Conservation (phyloP, 257 asterid genomes). For the Rehmannia glutinosa region DNA sequence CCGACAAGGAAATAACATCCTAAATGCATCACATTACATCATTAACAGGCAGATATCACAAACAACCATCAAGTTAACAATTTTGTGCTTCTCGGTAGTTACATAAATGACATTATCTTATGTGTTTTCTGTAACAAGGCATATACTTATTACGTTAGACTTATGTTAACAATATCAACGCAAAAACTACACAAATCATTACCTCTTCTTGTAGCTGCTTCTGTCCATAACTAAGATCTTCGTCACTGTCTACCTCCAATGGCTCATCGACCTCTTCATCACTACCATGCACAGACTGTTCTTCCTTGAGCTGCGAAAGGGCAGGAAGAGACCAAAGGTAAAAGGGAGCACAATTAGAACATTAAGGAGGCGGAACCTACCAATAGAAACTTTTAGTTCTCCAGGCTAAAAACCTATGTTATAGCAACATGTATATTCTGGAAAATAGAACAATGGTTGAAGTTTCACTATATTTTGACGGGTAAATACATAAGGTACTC, state of each 20-base stretch:
- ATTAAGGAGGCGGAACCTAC: not conserved
- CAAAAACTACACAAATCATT: not conserved
- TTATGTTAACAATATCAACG: not conserved
- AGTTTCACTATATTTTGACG: not conserved
- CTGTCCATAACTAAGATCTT: conserved; percentile 66
- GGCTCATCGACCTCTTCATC: conserved; percentile 92
- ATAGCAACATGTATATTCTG: not conserved
- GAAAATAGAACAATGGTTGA: not conserved
- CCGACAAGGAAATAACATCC: not conserved
- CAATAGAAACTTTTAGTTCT: not conserved
- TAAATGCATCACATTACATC: not conserved
- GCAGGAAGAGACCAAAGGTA: conserved; percentile 3
- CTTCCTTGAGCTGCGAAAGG: conserved; percentile 76
- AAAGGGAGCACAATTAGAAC: conserved; percentile 2
- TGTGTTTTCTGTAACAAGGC: not conserved
- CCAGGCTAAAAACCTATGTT: not conserved
- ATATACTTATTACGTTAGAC: not conserved
- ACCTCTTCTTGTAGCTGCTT: conserved; percentile 68
- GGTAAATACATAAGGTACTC: too few species aligned
- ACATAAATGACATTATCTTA: not conserved
- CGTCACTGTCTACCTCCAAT: conserved; percentile 79
- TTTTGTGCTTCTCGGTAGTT: not conserved
- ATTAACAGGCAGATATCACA: not conserved
- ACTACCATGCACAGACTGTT: conserved; percentile 85
- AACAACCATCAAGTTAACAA: not conserved